Evolutionary conservation across 1,139 yeast species (phyloP), one percentile per base, ranked within the genome.

Genomic region (Sugiyamaella castrensis): DNA sequence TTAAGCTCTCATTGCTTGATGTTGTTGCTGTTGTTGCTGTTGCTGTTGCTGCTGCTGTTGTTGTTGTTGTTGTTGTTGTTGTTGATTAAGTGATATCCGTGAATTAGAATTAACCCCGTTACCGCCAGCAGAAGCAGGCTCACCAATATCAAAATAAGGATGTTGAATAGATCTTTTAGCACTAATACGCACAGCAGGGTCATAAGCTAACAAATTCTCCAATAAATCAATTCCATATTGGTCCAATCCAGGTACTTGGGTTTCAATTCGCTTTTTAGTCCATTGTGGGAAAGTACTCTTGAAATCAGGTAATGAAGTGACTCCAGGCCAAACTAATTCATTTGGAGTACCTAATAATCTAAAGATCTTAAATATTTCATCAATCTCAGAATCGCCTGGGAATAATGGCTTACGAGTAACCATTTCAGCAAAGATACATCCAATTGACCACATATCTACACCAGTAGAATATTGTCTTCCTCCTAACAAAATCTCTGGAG

Each of bases 341-440:
- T 80, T 87, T 39, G 99, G 98, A 8, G 99, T 92, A 37, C 99
- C 98, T 63, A 94, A 74, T 40, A 89, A 75, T 61, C 96, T 76
- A 73, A 94, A 94, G 53, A 94, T 92, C 70, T 94, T 83, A 74
- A 92, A 91, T 59, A 92, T 92, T 72, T 92, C 97, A 68, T 92
- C 98, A 66, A 92, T 92, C 68, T 92, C 98, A 12, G 96, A 87
- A 69, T 92, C 98, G 29, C 98, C 99, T 1, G 98, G 95, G 71
- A 92, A 92, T 46, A 92, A 71, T 8, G 99, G 98, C 68, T 88
- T 88, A 55, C 98, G 77, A 64, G 91, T 88, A 60, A 94, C 92
- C 98, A 92, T 91, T 68, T 92, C 99, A 5, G 98, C 98, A 71
- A 94, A 92, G 51, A 92, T 92, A 69, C 98, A 91, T 19, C 99